phyloP scores from a whole-genome alignment of 345 rosid genomes.

The Pseudoturritis turrita region DNA sequence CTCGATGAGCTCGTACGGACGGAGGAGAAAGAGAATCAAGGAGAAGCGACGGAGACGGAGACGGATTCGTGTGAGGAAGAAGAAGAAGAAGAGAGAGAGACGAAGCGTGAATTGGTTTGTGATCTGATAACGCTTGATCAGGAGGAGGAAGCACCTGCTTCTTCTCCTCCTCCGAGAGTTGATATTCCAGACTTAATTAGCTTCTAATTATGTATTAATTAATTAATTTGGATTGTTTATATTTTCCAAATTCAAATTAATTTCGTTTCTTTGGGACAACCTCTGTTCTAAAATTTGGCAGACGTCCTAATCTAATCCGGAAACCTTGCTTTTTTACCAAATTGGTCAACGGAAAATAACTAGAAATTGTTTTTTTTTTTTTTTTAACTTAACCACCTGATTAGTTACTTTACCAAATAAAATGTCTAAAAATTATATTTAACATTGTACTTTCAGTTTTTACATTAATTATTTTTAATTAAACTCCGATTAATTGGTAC shows the following conservation, averaged over 20 bases:
- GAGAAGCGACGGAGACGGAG: background rate
- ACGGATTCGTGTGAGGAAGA: background rate
- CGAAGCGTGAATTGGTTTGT: background rate
- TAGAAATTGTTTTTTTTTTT: too few relatives aligned
- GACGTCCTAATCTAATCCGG: too few relatives aligned
- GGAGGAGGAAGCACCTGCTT: background rate
- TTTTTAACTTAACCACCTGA: too few relatives aligned
- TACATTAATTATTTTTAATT: too few relatives aligned
- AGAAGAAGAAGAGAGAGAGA: background rate
- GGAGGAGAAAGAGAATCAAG: background rate
- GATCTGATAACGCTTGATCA: conserved; percentile 19
- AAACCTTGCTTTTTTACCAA: too few relatives aligned
- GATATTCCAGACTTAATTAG: conserved; percentile 32
- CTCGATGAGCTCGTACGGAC: conserved; percentile 46
- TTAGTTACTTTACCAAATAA: too few relatives aligned
- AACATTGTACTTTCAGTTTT: too few relatives aligned
- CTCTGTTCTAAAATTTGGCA: too few relatives aligned
- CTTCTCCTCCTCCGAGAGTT: conserved; percentile 1
- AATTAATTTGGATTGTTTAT: background rate
- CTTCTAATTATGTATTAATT: conserved; percentile 9
- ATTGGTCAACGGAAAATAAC: too few relatives aligned
- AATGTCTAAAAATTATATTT: too few relatives aligned
- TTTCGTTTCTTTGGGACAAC: too few relatives aligned
- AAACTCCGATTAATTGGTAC: too few relatives aligned
- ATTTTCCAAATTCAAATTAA: background rate